phyloP scores from a whole-genome alignment of 164 flowering plant species.

The Macadamia integrifolia region DNA sequence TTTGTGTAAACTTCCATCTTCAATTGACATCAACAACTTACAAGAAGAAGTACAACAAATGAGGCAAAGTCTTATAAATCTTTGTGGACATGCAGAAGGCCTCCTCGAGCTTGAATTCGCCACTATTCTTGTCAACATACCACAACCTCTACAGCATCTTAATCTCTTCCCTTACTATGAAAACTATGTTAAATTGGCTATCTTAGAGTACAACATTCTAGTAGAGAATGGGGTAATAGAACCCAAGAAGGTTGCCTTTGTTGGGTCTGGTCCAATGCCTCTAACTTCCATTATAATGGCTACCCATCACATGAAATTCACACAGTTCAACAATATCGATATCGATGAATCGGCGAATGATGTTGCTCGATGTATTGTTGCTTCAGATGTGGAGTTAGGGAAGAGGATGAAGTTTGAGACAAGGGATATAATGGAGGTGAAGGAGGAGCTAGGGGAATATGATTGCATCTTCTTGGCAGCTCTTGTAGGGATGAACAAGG shows the following conservation, averaged over 20 bases:
- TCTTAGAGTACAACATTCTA: slow-evolving; percentile 33
- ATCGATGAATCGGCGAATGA: slow-evolving; percentile 26
- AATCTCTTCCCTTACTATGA: slow-evolving; percentile 46
- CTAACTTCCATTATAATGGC: slow-evolving; percentile 53
- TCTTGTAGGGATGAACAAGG: slow-evolving; percentile 55
- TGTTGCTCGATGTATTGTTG: slow-evolving; percentile 23
- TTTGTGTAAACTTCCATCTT: slow-evolving; percentile 34
- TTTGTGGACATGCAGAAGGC: slow-evolving; percentile 46
- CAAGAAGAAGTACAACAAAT: slow-evolving; percentile 25
- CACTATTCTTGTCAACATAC: slow-evolving; percentile 19
- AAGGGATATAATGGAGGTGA: slow-evolving; percentile 35
- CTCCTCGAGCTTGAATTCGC: slow-evolving; percentile 44
- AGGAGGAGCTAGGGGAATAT: slow-evolving; percentile 31
- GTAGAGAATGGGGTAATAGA: slow-evolving; percentile 18
- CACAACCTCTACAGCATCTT: slow-evolving; percentile 35
- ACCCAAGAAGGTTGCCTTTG: slow-evolving; percentile 52
- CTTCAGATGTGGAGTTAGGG: slow-evolving; percentile 32
- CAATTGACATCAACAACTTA: slow-evolving; percentile 27
- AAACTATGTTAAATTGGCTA: slow-evolving; percentile 46
- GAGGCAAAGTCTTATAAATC: slow-evolving; percentile 34
- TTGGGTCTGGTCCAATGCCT: slow-evolving; percentile 70
- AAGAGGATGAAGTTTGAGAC: slow-evolving; percentile 53
- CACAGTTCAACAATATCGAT: slow-evolving; percentile 42
- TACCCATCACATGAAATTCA: slow-evolving; percentile 33
- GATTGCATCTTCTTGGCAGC: slow-evolving; percentile 54